Evolutionary conservation across 108 stramenopile genomes (phyloP), one percentile per base, ranked within the genome.

Genomic region (Ochromonas danica): DNA sequence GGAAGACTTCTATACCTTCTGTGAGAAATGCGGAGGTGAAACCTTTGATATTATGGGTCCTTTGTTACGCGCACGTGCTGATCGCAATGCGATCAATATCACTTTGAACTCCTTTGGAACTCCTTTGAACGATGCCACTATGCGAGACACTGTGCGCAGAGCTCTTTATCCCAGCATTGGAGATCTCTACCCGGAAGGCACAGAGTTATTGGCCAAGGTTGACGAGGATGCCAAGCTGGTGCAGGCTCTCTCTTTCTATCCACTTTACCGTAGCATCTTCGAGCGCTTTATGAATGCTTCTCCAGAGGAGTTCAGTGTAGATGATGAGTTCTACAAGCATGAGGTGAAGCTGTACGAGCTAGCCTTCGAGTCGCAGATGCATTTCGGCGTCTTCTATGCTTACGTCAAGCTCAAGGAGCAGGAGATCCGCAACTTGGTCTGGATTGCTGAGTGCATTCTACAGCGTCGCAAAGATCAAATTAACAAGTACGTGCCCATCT

Each of bases 371-470:
- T 92, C 95, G 36, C 98, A 99, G 87, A 93, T 99, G 86, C 97
- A 99, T 85, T 99, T 92, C 81, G 98, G 87, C 0, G 84, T 88
- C 61, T 98, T 97, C 83, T 99, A 99, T 82, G 95, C 98, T 27
- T 98, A 97, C 86, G 95, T 97, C 36, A 97, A 97, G 90, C 95
- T 99, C 74, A 99, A 99, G 94, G 96, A 98, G 86, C 97, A 98
- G 88, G 97, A 99, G 85, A 95, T 97, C 78, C 93, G 96, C 70
- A 99, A 99, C 88, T 87, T 99, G 84, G 98, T 97, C 28, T 99
- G 98, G 98, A 95, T 99, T 80, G 89, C 91, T 35, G 98, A 99
- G 81, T 99, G 98, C 87, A 96, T 99, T 81, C 87, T 97, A 42
- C 98, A 99, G 89, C 91, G 92, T 61, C 95, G 96, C 86, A 94